Evolutionary conservation across 2,329 filamentous ascomycete genomes (phyloP).

Genomic region (Alternaria sp.): DNA sequence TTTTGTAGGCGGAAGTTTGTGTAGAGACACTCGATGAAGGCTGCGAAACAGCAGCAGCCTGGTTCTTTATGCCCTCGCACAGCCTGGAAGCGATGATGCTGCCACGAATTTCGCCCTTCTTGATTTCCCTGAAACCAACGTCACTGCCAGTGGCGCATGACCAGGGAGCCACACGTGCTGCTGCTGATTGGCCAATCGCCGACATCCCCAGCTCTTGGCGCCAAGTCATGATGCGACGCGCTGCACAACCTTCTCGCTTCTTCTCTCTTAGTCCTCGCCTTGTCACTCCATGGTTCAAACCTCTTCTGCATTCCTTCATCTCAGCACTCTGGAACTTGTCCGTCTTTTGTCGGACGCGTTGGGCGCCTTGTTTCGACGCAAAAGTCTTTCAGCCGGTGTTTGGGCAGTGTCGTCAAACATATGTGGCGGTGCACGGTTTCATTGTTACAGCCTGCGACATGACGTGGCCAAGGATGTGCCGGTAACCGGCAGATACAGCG

Average conservation of each 20-base stretch:
- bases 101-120: conserved; percentile 23
- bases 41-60: conserved; percentile 11
- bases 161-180: conserved; percentile 7
- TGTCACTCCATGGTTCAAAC: conserved; percentile 4
- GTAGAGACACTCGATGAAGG: background rate
- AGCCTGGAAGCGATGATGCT: conserved; percentile 30
- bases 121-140: conserved; percentile 18
- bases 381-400: conserved; percentile 12
- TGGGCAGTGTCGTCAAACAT: conserved; percentile 4
- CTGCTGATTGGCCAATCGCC: conserved; percentile 24
- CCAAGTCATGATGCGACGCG: conserved; percentile 21
- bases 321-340: conserved; percentile 6
- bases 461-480: conserved; percentile 25
- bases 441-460: conserved; percentile 17
- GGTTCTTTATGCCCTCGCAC: conserved; percentile 29
- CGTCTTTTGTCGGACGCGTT: conserved; percentile 11
- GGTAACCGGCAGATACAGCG: conserved; percentile 21
- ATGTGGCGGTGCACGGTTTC: conserved; percentile 33
- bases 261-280: conserved; percentile 10
- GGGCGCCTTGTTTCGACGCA: conserved; percentile 8
- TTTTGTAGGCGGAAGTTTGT: conserved; percentile 3
- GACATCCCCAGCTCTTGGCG: conserved; percentile 3
- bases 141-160: conserved; percentile 31
- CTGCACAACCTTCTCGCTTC: conserved; percentile 18
- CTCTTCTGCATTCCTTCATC: conserved; percentile 6